Evolutionary conservation across 306 rosid genomes (phyloP), one percentile per base, ranked within the genome.

Genomic region (Morella rubra): DNA sequence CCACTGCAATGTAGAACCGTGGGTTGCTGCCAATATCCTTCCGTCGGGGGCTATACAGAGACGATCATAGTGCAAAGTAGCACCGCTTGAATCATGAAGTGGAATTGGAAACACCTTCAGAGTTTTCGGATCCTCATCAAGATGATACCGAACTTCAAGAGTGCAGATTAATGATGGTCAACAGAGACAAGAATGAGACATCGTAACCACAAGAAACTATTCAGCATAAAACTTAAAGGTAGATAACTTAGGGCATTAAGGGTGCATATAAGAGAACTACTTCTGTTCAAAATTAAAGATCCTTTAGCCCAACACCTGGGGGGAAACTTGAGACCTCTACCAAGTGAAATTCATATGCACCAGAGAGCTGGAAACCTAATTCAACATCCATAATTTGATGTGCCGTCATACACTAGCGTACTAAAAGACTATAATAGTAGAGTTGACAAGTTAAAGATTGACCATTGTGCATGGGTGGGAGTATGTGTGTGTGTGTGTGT

Each of bases 101-200:
- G 98, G 97, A 78, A 96, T 96, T 19, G 91, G 89, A 80, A 92
- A 91, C 87, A 88, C 89, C 90, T 93, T 93, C 82, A 89, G 86
- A 50, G 94, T 86, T 91, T 96, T 96, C 20, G 99, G 97, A 80
- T 96, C 99, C 89, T 96, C 99, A 27, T 89, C 96, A 61, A 96
- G 82, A 80, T 93, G 98, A 86, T 93, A 96, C 66, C 99, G 97
- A 74, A 96, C 99, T 96, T 82, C 82, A 77, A 83, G 47, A 73
- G 15, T 45, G 66, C 32, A 79, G 44, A 75, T 58, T 73, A 82
- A 58, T 52, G 79, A 52, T 77, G 46, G 65, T 80, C 64, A 85
- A 62, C 62, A 54, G 10, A 81, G 18, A 68, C 60, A 8, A 77
- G 71, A 65, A 7, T 32, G n/a, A 8, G 49, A 22, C 8, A 58